Evolutionary conservation across 1,139 yeast genomes (phyloP).

Genomic region (Candida sojae): DNA sequence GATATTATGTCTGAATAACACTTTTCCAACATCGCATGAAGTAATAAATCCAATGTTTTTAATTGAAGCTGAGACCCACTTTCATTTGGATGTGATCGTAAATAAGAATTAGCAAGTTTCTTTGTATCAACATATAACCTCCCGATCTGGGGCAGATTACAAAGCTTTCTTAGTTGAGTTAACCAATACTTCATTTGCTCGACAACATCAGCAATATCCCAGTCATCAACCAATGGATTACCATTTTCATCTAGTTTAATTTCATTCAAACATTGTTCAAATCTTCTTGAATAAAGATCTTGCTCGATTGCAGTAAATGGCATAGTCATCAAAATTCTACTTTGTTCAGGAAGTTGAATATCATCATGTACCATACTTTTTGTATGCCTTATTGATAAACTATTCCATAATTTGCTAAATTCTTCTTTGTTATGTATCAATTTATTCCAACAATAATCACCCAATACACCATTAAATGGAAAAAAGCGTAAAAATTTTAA

Average conservation of each 20-base stretch:
- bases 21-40: constrained; percentile 59
- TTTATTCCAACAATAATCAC: constrained; percentile 41
- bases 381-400: constrained; percentile 73
- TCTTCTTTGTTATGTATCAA: constrained; percentile 32
- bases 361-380: constrained; percentile 80
- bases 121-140: constrained; percentile 30
- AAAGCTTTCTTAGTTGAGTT: constrained; percentile 67
- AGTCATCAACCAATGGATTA: constrained; percentile 49
- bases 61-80: constrained; percentile 16
- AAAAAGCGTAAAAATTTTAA: constrained; percentile 62
- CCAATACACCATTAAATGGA: constrained; percentile 56
- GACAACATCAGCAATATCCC: constrained; percentile 50
- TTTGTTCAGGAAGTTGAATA: constrained; percentile 75
- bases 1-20: constrained; percentile 52
- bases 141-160: constrained; percentile 82
- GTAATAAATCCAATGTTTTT: constrained; percentile 68
- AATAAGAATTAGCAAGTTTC: constrained; percentile 26
- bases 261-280: constrained; percentile 60
- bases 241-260: constrained; percentile 64
- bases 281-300: constrained; percentile 70
- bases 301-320: constrained; percentile 83
- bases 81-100: constrained; percentile 13
- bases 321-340: constrained; percentile 63
- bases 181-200: constrained; percentile 66
- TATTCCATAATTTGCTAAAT: constrained; percentile 48